phyloP scores from a whole-genome alignment of 2,329 filamentous ascomycete genomes.

The Ophiostoma pallidulum region DNA sequence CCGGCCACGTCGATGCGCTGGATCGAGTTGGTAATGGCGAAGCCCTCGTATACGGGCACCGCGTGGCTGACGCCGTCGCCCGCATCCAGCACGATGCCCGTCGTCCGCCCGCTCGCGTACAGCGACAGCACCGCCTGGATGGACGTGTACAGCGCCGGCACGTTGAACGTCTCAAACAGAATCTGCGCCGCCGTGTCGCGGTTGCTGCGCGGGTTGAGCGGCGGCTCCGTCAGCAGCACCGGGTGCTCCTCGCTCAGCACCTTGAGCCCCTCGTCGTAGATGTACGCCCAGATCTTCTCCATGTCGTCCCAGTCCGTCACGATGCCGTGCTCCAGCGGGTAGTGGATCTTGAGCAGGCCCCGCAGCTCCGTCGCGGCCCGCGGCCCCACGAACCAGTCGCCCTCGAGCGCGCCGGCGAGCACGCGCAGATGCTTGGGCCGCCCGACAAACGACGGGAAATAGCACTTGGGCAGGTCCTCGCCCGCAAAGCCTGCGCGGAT shows the following conservation, averaged over 20 bases:
- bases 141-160: conserved; percentile 89
- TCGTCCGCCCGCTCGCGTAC: conserved; percentile 92
- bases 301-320: conserved; percentile 99
- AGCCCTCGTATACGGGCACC: conserved; percentile 95
- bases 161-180: conserved; percentile 97
- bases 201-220: conserved; percentile 89
- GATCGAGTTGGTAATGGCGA: conserved; percentile 93
- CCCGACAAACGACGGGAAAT: conserved; percentile 94
- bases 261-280: conserved; percentile 92
- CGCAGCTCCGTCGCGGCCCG: conserved; percentile 79
- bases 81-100: conserved; percentile 88
- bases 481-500: conserved; percentile 96
- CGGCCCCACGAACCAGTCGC: conserved; percentile 93
- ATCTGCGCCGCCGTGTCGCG: conserved; percentile 95
- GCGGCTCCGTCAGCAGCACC: conserved; percentile 90
- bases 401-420: conserved; percentile 90
- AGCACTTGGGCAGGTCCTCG: conserved; percentile 91
- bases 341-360: conserved; percentile 88
- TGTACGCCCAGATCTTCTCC: conserved; percentile 98
- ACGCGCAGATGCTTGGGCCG: conserved; percentile 92
- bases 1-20: conserved; percentile 92
- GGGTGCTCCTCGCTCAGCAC: conserved; percentile 98
- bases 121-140: conserved; percentile 95
- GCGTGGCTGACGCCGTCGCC: conserved; percentile 96
- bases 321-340: conserved; percentile 93